phyloP scores from a whole-genome alignment of 306 rosid genomes.

The Sphenostylis stenocarpa region DNA sequence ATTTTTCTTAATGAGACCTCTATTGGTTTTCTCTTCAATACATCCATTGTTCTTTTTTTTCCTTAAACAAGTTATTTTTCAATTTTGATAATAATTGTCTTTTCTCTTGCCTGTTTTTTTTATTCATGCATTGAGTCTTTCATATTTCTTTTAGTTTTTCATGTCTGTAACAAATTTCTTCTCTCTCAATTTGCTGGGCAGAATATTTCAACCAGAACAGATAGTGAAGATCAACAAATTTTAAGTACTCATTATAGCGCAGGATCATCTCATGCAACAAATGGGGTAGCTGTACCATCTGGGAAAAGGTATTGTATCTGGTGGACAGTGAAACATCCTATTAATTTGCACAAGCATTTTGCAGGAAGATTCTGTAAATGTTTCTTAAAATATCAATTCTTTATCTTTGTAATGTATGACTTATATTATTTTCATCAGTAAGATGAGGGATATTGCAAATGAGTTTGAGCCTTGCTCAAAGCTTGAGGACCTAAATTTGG shows the following conservation, averaged over 20 bases:
- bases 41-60: not conserved
- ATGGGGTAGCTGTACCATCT: conserved; percentile 38
- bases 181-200: conserved; percentile 27
- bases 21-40: not conserved
- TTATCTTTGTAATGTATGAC: conserved; percentile 11
- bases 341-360: not conserved
- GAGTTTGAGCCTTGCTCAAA: conserved; percentile 94
- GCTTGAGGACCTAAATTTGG: conserved; percentile 95
- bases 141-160: conserved; percentile 6
- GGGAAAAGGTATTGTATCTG: conserved; percentile 39
- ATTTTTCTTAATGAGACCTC: not conserved
- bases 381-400: conserved; percentile 28
- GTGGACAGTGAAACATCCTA: not conserved
- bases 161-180: conserved; percentile 18
- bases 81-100: not conserved
- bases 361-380: conserved; percentile 20
- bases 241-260: conserved; percentile 27
- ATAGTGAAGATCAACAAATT: conserved; percentile 40
- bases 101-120: not conserved
- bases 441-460: conserved; percentile 57
- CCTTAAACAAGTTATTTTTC: not conserved
- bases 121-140: not conserved
- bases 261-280: conserved; percentile 23
- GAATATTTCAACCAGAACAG: conserved; percentile 38
- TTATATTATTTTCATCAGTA: conserved; percentile 37